A percentile compares a stretch with the other conserved stretches of the same genome.
phyloP scores from a whole-genome alignment of 805 yeast species.

The Candida nonsorbophila region DNA sequence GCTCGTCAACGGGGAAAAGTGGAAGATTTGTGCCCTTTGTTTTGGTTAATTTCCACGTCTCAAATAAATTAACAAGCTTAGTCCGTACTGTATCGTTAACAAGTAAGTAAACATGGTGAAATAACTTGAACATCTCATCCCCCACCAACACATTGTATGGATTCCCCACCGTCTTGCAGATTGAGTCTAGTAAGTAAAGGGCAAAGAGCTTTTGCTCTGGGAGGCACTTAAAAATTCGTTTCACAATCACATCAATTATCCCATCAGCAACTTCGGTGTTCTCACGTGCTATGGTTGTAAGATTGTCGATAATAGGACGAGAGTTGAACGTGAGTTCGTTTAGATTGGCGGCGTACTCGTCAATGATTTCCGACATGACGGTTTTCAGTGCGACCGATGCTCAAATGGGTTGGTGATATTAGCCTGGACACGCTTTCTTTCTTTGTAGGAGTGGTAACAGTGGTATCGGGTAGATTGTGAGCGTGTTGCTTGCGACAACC shows the following conservation, averaged over 20 bases:
- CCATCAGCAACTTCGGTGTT: slow-evolving; percentile 72
- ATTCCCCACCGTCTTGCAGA: slow-evolving; percentile 83
- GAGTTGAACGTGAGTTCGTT: slow-evolving; percentile 82
- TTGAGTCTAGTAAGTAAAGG: slow-evolving; percentile 82
- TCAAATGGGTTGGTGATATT: too few species aligned
- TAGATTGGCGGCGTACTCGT: slow-evolving; percentile 67
- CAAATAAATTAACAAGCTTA: slow-evolving; percentile 71
- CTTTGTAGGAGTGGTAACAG: too few species aligned
- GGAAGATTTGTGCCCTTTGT: slow-evolving; percentile 56
- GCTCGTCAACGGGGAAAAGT: slow-evolving; percentile 65
- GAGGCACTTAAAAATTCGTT: slow-evolving; percentile 66
- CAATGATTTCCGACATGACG: slow-evolving; percentile 10
- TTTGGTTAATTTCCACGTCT: slow-evolving; percentile 79
- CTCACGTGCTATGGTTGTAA: slow-evolving; percentile 85
- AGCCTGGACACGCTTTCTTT: too few species aligned
- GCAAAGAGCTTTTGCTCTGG: slow-evolving; percentile 84
- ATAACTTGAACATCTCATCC: slow-evolving; percentile 60
- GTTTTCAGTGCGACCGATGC: too few species aligned
- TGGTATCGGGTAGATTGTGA: too few species aligned
- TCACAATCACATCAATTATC: slow-evolving; percentile 69
- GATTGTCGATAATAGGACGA: slow-evolving; percentile 78
- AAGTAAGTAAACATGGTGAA: slow-evolving; percentile 70
- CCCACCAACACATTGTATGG: slow-evolving; percentile 84
- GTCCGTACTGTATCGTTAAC: slow-evolving; percentile 67
- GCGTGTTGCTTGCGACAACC: too few species aligned